Conservation (phyloP, 352 stramenopile species). For the Paralagenidium karlingii region DNA sequence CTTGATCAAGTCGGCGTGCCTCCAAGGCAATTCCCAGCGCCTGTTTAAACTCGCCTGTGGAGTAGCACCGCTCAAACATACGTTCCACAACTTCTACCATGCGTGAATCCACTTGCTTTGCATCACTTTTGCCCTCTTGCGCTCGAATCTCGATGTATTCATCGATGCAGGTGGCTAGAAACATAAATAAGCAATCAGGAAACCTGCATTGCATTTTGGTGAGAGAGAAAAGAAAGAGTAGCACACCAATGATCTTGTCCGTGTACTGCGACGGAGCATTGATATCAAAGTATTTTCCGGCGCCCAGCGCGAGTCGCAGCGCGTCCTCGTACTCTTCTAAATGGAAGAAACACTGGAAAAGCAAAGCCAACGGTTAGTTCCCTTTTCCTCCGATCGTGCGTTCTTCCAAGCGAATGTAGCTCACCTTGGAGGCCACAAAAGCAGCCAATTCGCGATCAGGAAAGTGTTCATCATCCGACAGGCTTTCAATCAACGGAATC, state of each 20-base stretch:
- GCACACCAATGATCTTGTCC: conserved; percentile 90
- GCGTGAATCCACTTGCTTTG: conserved; percentile 73
- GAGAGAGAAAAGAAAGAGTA: background rate
- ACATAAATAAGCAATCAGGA: background rate
- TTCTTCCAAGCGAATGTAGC: no score
- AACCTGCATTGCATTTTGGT: conserved; percentile 1
- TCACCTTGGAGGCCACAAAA: conserved; percentile 81
- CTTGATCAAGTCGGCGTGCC: conserved; percentile 86
- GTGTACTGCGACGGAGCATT: conserved; percentile 92
- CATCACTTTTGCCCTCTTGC: conserved; percentile 52
- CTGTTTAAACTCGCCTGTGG: conserved; percentile 89
- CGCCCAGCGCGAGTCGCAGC: conserved; percentile 89
- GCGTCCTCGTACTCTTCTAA: conserved; percentile 96
- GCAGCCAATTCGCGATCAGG: conserved; percentile 84
- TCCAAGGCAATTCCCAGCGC: conserved; percentile 97
- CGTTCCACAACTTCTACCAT: conserved; percentile 93
- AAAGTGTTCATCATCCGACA: conserved; percentile 91
- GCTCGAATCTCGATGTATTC: conserved; percentile 89
- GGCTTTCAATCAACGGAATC: conserved; percentile 86
- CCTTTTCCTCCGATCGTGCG: background rate
- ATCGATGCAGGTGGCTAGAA: conserved; percentile 90
- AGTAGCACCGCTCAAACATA: conserved; percentile 97
- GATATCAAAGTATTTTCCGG: conserved; percentile 93
- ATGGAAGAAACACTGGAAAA: conserved; percentile 93
- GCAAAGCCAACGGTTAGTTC: background rate